Conservation (phyloP, 1,284 basidiomycete species). For the Porodaedalea pini region DNA sequence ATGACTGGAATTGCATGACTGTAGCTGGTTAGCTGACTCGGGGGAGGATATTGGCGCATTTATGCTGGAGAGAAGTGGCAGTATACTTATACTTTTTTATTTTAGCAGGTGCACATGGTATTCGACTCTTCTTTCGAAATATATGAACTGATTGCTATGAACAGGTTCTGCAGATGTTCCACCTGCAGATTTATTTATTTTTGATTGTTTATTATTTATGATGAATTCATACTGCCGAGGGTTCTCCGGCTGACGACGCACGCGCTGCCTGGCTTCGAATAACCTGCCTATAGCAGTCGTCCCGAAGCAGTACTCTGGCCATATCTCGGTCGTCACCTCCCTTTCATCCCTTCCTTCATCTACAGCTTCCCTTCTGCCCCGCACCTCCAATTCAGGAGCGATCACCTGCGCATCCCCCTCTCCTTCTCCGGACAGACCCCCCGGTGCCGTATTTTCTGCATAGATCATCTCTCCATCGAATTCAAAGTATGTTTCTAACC, state of each 20-base stretch:
- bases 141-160: background rate
- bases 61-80: background rate
- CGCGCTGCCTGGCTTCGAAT: background rate
- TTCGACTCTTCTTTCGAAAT: background rate
- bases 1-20: constrained; percentile 3
- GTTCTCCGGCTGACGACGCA: constrained; percentile 1
- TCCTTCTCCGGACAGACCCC: background rate
- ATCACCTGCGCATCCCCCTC: constrained; percentile 4
- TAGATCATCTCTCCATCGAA: background rate
- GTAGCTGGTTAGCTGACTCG: background rate
- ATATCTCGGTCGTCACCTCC: constrained; percentile 6
- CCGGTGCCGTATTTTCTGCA: background rate
- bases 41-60: background rate
- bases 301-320: background rate
- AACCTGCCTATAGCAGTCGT: background rate
- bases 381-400: background rate
- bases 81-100: background rate
- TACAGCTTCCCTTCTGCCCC: background rate
- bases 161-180: background rate
- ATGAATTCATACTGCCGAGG: constrained; percentile 4
- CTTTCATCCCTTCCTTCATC: background rate
- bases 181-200: too few species aligned
- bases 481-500: background rate
- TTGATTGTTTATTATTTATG: background rate
- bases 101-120: background rate